Evolutionary conservation across 1,139 yeast genomes (phyloP), one percentile per base, ranked within the genome.

Genomic region (Starmera stellimalicola): DNA sequence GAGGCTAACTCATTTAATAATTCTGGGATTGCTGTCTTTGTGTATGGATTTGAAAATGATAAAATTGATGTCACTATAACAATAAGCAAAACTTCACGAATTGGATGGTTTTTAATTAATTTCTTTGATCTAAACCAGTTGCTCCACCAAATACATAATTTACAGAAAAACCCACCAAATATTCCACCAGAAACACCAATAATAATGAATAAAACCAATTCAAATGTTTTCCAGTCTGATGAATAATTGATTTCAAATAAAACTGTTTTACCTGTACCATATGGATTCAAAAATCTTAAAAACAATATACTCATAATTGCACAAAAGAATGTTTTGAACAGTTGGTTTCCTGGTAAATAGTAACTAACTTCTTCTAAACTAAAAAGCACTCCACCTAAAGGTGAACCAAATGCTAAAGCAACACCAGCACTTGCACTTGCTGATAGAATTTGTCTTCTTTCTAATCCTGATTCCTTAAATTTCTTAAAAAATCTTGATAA

Each of bases 351-450:
- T 5, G 78, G 72, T 27, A 75, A 58, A 40, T 72, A 70, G 45
- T 75, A 72, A 41, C 74, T 70, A 20, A 75, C 77, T 42, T 75
- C 82, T 45, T 75, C 82, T 29, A 75, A 55, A 24, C 73, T 67
- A 47, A 75, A 75, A 25, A 75, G 49, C 3, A 75, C 80, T 1
- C 80, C 82, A 2, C 81, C 82, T n/a, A 75, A 54, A 2, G 82
- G 82, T 1, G 78, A 70, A 0, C 82, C 82, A 54, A 75, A 75
- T 3, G 82, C 79, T 18, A 74, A 57, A 4, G 81, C 77, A 9
- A 75, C 79, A 2, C 82, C 82, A 5, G 79, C 76, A 37, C 73
- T 64, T 1, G 79, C 76, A 25, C 77, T 69, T 0, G 82, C 80
- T 3, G 77, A 68, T 19, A 75, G 52, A 5, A 75, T 62, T 44